Percentiles rank a stretch among this genome's conserved stretches.
Conservation (phyloP, 2,329 filamentous ascomycete genomes). For the Colletotrichum sp. region DNA sequence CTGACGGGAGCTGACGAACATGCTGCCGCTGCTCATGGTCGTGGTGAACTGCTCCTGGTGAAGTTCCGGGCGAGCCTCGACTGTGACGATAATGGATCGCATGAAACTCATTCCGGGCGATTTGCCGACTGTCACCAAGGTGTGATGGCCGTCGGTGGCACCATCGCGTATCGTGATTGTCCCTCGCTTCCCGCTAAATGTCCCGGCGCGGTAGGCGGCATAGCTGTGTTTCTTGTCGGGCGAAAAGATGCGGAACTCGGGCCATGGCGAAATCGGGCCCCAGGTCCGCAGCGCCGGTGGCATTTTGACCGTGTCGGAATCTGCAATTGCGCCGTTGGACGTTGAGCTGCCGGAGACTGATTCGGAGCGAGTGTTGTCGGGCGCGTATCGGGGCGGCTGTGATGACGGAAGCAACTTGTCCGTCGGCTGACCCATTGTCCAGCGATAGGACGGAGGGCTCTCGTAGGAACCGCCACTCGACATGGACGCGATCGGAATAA, state of each 20-base stretch:
- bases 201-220: neutral
- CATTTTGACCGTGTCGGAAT: neutral
- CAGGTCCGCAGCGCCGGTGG: neutral
- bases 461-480: neutral
- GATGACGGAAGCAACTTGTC: neutral
- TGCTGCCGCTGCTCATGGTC: neutral
- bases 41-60: neutral
- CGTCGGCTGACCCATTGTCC: neutral
- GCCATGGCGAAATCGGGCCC: neutral
- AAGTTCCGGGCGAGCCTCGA: neutral
- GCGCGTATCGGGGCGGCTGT: neutral
- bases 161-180: neutral
- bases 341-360: neutral
- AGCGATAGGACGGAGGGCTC: neutral
- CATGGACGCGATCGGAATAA: neutral
- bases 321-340: neutral
- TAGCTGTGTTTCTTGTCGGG: neutral
- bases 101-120: neutral
- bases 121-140: neutral
- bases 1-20: neutral
- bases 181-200: neutral
- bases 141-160: neutral
- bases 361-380: neutral
- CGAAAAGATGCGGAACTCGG: neutral
- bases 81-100: neutral